Percentiles rank a stretch among this genome's conserved stretches.
phyloP scores from a whole-genome alignment of 805 yeast genomes.

The Monosporozyma aquatica region DNA sequence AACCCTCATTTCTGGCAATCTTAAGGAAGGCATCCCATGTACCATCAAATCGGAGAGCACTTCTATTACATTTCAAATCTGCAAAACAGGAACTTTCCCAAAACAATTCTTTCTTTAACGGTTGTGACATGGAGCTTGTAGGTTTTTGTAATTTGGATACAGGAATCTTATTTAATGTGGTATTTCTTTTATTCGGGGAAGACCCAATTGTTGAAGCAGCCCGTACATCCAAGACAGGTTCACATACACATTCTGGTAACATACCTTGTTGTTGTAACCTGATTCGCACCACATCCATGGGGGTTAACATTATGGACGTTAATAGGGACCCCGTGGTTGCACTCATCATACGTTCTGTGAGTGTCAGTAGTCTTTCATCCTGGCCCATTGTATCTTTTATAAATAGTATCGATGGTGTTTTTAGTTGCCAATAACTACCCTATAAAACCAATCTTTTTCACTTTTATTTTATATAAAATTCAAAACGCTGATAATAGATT shows the following conservation, averaged over 20 bases:
- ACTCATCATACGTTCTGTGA: constrained; percentile 61
- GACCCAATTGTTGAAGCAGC: no score
- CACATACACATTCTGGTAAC: constrained; percentile 37
- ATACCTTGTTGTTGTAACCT: constrained; percentile 71
- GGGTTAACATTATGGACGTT: constrained; percentile 68
- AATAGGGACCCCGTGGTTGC: constrained; percentile 69
- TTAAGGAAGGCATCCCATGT: constrained; percentile 65
- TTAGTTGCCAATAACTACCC: no score
- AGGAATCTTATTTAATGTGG: constrained; percentile 3
- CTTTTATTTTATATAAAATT: no score
- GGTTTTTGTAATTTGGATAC: constrained; percentile 1
- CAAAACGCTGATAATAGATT: no score
- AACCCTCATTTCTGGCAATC: constrained; percentile 67
- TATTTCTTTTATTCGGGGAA: no score
- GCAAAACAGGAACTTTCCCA: constrained; percentile 30
- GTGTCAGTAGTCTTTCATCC: constrained; percentile 8
- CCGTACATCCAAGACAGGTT: background rate
- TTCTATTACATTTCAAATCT: constrained; percentile 25
- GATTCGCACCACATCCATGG: constrained; percentile 70
- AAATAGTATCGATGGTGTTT: no score
- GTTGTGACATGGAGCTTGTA: no score
- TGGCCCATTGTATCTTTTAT: background rate
- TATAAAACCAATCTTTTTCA: no score
- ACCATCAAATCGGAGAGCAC: constrained; percentile 39
- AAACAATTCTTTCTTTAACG: constrained; percentile 12